These are phyloP conservation scores for Hyphodiscus sp. DNA, from an alignment of 2,329 filamentous ascomycete genomes.

Conservation along the genomic window DNA sequence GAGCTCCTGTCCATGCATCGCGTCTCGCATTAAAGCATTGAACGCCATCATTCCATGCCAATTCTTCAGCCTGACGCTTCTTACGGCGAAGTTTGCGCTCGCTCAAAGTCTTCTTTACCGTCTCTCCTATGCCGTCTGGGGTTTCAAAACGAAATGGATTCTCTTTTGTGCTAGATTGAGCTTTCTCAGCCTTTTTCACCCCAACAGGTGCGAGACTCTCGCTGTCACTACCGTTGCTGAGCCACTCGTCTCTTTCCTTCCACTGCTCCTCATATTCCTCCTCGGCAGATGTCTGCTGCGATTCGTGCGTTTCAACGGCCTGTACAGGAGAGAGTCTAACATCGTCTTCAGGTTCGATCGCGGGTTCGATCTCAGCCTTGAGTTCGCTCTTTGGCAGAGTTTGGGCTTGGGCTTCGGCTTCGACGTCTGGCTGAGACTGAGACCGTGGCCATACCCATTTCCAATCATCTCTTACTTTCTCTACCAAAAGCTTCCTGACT, in stretches of 20 bases:
- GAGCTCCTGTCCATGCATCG: constrained; percentile 80
- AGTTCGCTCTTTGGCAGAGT: neutral
- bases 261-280: constrained; percentile 12
- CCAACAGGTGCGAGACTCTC: constrained; percentile 13
- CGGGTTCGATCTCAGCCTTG: constrained; percentile 1
- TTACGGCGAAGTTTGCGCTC: constrained; percentile 36
- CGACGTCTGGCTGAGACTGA: constrained; percentile 2
- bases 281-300: neutral
- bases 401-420: neutral
- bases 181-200: constrained; percentile 7
- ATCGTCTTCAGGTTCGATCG: neutral
- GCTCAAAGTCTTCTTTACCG: constrained; percentile 13
- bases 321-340: neutral
- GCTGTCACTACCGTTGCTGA: constrained; percentile 24
- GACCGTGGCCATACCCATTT: constrained; percentile 48
- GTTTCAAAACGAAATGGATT: constrained; percentile 34
- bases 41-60: constrained; percentile 74
- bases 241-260: constrained; percentile 30
- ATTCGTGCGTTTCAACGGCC: neutral
- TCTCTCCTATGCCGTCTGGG: constrained; percentile 33
- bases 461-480: constrained; percentile 55
- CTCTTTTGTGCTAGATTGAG: constrained; percentile 10
- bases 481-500: constrained; percentile 47
- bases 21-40: constrained; percentile 71
- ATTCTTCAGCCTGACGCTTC: constrained; percentile 54